Conservation (phyloP, 73 alveolate genomes). For the Durusdinium trenchii region DNA sequence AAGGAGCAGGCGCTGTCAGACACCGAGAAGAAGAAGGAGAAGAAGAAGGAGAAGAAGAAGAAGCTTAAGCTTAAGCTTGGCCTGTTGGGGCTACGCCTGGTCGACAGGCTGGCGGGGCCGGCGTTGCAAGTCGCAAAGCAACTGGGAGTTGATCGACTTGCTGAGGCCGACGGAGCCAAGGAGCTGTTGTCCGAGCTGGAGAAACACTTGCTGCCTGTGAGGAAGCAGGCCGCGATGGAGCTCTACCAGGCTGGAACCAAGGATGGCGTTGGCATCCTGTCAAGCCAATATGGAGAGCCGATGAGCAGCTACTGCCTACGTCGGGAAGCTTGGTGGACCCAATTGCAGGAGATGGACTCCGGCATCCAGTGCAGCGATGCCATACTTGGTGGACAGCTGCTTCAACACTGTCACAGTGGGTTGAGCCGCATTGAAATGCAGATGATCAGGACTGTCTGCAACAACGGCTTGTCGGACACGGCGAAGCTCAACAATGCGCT, state of each 20-base stretch:
- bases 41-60: background rate
- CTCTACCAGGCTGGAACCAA: constrained; percentile 34
- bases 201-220: background rate
- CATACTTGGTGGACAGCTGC: constrained; percentile 1
- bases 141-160: background rate
- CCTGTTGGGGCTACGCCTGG: background rate
- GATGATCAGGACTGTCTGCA: constrained; percentile 17
- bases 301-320: background rate
- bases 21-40: background rate
- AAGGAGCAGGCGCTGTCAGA: background rate
- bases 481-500: background rate
- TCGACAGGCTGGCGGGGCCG: background rate
- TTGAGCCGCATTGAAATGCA: background rate
- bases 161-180: background rate
- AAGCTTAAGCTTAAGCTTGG: background rate
- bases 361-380: background rate
- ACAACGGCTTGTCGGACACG: background rate
- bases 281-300: background rate
- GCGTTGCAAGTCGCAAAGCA: constrained; percentile 21
- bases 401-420: background rate
- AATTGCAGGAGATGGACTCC: background rate
- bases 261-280: constrained; percentile 1
- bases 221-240: background rate
- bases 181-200: background rate
- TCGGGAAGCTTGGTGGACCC: background rate